Evolutionary conservation across 2,329 filamentous ascomycete species (phyloP).

Genomic region (Ophiostoma triangulosporum): DNA sequence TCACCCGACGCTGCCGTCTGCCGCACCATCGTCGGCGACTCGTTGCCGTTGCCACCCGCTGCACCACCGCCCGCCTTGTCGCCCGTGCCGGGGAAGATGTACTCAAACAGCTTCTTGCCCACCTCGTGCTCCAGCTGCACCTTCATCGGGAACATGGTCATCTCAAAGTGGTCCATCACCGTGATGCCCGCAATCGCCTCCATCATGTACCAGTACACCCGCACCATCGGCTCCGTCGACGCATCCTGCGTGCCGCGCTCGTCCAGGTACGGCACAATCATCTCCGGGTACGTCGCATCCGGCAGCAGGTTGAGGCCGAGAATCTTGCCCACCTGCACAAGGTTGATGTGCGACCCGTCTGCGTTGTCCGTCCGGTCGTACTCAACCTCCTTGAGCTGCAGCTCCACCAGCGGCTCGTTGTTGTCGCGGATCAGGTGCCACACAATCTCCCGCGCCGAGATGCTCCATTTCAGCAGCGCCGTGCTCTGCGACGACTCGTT

Average conservation of each 20-base stretch:
- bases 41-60: neutral
- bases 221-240: slow-evolving; percentile 66
- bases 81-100: slow-evolving; percentile 82
- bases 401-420: slow-evolving; percentile 77
- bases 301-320: slow-evolving; percentile 80
- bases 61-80: slow-evolving; percentile 13
- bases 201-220: slow-evolving; percentile 95
- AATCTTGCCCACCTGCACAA: slow-evolving; percentile 76
- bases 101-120: slow-evolving; percentile 87
- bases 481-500: slow-evolving; percentile 57
- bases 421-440: slow-evolving; percentile 90
- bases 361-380: slow-evolving; percentile 95
- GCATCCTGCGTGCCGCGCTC: slow-evolving; percentile 38
- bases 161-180: slow-evolving; percentile 93
- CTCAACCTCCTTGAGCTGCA: slow-evolving; percentile 79
- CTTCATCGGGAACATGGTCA: slow-evolving; percentile 83
- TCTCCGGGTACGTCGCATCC: slow-evolving; percentile 87
- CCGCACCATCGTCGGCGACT: neutral
- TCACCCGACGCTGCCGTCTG: slow-evolving; percentile 28
- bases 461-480: slow-evolving; percentile 79
- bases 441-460: slow-evolving; percentile 87
- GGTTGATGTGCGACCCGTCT: slow-evolving; percentile 90
- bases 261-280: slow-evolving; percentile 81
- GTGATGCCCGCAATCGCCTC: slow-evolving; percentile 96
- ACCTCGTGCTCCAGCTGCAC: slow-evolving; percentile 88